Evolutionary conservation across 2,329 filamentous ascomycete genomes (phyloP), one percentile per base, ranked within the genome.

Genomic region (Claviceps digitariae): DNA sequence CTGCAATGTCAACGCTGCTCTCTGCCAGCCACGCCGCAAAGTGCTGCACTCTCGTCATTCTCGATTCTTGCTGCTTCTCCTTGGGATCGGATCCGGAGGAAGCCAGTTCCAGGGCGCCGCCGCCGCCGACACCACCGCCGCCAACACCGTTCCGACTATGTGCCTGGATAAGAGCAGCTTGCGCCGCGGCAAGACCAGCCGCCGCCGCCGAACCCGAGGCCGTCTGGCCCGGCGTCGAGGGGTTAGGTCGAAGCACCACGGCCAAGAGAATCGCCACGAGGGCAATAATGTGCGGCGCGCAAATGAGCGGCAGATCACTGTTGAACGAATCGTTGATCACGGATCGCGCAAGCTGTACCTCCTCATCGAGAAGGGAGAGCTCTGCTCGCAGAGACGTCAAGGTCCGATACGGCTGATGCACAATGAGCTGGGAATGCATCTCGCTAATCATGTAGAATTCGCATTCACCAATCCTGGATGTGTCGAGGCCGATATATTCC

Each of bases 321-420:
- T 94, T 84, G 71, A 88, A 95, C 66, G 88, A 86, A 66, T 96
- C 90, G 69, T 95, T 96, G 65, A 95, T 84, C 56, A 95, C 82
- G 1, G 82, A 86, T 74, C 86, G 86, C 31, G 89, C 87, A 34
- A 94, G 75, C 47, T 81, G 78, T 29, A 82, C 75, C 64, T 96
- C 90, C 57, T 95, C 90, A 54, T 82, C 78, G n/a, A 79, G 81
- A 45, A 96, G 74, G 48, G 74, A 73, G 55, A 95, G 78, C 55
- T 86, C 80, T 51, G 74, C 72, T 58, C 87, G 83, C 45, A 95
- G 74, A 45, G 83, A 82, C 4, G 78, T 78, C 31, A 96, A 74
- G 43, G 85, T 89, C 52, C 89, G 86, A 69, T 95, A 95, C 0
- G 90, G 90, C 64, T 95, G 89, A 68, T 95, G 87, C 20, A 95